These are phyloP conservation scores for Syzygium syzygioides DNA, from an alignment of 441 rosid genomes.

Conservation along the genomic window DNA sequence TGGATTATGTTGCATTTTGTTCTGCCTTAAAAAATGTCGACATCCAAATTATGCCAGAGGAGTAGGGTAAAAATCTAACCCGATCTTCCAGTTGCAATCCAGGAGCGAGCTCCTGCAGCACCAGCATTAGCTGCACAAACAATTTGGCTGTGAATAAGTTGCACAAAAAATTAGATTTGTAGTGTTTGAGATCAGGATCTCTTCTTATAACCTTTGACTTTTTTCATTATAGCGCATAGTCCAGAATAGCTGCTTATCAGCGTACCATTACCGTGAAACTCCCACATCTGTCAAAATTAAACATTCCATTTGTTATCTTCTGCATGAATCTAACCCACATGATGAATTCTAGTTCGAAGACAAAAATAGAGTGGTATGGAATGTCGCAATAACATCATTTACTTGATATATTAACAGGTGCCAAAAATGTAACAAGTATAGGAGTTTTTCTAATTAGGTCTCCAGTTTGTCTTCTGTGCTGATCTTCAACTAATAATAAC, in stretches of 20 bases:
- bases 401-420: not conserved
- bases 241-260: conserved; percentile 72
- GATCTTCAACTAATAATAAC: not conserved
- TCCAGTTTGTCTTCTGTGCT: not conserved
- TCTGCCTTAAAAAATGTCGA: not conserved
- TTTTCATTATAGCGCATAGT: conserved; percentile 56
- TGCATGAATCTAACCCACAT: not conserved
- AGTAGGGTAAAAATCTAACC: conserved; percentile 24
- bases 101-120: conserved; percentile 59
- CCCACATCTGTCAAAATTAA: conserved; percentile 62
- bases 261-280: conserved; percentile 51
- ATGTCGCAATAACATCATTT: not conserved
- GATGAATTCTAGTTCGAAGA: not conserved
- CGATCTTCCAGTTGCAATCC: conserved; percentile 79
- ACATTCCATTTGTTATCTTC: not conserved
- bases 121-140: conserved; percentile 30
- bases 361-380: not conserved
- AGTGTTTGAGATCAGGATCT: not conserved
- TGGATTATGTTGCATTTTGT: not conserved
- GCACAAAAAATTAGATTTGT: not conserved
- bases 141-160: not conserved
- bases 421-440: not conserved
- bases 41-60: not conserved
- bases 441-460: not conserved
- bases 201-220: conserved; percentile 35